Evolutionary conservation across 371 early-diverging fungal species (phyloP).

Genomic region (Parasitella parasitica): DNA sequence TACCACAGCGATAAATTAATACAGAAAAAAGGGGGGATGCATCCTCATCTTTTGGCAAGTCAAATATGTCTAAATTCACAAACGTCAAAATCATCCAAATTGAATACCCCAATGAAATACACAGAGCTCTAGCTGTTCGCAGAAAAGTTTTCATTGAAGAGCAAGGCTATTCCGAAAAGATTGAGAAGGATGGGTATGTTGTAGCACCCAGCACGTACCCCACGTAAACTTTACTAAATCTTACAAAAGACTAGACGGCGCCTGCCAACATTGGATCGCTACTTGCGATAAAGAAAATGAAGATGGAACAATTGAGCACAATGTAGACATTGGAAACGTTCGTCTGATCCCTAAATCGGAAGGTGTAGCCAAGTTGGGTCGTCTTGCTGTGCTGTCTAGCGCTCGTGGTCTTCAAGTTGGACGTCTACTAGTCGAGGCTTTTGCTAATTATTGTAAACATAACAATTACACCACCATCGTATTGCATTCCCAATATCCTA

Average conservation of each 20-base stretch:
- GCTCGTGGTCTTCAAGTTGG: slow-evolving; percentile 42
- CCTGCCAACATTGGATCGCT: slow-evolving; percentile 35
- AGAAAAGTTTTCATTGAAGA: slow-evolving; percentile 39
- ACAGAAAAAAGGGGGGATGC: background rate
- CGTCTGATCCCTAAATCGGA: slow-evolving; percentile 28
- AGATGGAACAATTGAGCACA: background rate
- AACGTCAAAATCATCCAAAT: slow-evolving; percentile 3
- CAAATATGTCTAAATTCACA: slow-evolving; percentile 1
- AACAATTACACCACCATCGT: slow-evolving; percentile 23
- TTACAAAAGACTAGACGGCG: slow-evolving; percentile 15
- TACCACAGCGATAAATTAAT: too few species aligned
- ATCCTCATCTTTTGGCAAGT: background rate
- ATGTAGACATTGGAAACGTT: slow-evolving; percentile 31
- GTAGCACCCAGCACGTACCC: background rate
- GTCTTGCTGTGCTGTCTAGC: slow-evolving; percentile 36
- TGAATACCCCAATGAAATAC: slow-evolving; percentile 8
- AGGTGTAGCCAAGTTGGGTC: slow-evolving; percentile 39
- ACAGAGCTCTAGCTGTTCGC: slow-evolving; percentile 33
- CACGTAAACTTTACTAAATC: background rate
- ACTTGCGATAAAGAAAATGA: slow-evolving; percentile 19
- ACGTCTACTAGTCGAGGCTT: slow-evolving; percentile 20
- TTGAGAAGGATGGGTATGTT: slow-evolving; percentile 41
- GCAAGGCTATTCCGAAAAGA: slow-evolving; percentile 34
- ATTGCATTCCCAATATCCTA: slow-evolving; percentile 40
- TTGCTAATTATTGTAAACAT: slow-evolving; percentile 24